Conservation (phyloP, 306 rosid species). For the Ormosia emarginata region DNA sequence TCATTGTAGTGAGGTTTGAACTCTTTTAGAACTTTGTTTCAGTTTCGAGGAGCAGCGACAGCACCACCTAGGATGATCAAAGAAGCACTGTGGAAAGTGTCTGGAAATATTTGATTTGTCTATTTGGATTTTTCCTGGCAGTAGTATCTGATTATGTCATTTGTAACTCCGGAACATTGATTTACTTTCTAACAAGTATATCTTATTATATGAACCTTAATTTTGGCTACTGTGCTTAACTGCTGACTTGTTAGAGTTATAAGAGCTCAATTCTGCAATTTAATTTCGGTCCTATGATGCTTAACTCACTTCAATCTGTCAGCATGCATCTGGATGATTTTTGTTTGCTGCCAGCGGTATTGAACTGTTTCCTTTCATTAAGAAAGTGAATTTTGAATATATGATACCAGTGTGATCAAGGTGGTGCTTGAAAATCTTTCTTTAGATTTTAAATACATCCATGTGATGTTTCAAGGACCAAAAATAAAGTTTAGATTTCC, state of each 20-base stretch:
- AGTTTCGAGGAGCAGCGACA: slow-evolving; percentile 70
- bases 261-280: slow-evolving; percentile 9
- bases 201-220: slow-evolving; percentile 19
- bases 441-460: neutral
- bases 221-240: slow-evolving; percentile 17
- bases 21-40: slow-evolving; percentile 21
- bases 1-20: neutral
- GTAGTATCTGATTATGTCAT: neutral
- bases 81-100: slow-evolving; percentile 61
- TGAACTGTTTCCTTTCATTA: neutral
- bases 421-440: neutral
- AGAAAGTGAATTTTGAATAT: neutral
- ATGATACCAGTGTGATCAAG: neutral
- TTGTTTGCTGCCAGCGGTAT: neutral
- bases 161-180: slow-evolving; percentile 11
- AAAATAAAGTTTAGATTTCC: neutral
- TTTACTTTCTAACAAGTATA: slow-evolving; percentile 13
- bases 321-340: neutral
- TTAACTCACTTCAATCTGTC: neutral
- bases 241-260: neutral
- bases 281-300: neutral
- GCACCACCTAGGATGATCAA: slow-evolving; percentile 66
- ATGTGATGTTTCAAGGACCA: neutral
- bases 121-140: slow-evolving; percentile 10
- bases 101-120: slow-evolving; percentile 30